Conservation (phyloP, 768 basidiomycete genomes). For the Lactarius deliciosus region DNA sequence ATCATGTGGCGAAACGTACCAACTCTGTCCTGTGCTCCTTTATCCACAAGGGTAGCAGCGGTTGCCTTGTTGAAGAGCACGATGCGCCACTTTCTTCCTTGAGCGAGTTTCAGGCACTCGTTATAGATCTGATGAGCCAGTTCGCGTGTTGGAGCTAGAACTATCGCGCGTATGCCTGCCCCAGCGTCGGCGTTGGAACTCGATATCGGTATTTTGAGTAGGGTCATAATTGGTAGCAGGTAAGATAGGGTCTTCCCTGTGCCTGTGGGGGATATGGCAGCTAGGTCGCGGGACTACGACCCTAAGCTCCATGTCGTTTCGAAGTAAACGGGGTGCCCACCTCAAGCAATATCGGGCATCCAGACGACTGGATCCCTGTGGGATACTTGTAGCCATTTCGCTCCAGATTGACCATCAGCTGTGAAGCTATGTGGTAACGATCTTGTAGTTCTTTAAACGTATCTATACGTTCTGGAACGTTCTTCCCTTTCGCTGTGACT, state of each 20-base stretch:
- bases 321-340: conserved; percentile 40
- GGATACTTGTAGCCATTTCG: conserved; percentile 62
- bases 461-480: conserved; percentile 59
- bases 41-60: conserved; percentile 75
- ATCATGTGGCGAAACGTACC: conserved; percentile 46
- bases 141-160: conserved; percentile 92
- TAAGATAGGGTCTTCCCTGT: conserved; percentile 97
- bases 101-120: conserved; percentile 79
- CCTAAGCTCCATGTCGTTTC: background rate
- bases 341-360: conserved; percentile 77
- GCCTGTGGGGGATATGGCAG: conserved; percentile 95
- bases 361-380: conserved; percentile 80
- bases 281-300: conserved; percentile 72
- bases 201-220: conserved; percentile 54
- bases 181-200: conserved; percentile 46
- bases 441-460: conserved; percentile 59
- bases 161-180: conserved; percentile 68
- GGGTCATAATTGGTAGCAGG: conserved; percentile 74
- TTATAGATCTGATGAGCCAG: conserved; percentile 95
- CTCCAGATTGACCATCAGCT: conserved; percentile 62
- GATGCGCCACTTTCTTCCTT: conserved; percentile 80
- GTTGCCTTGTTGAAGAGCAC: conserved; percentile 88
- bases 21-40: conserved; percentile 69
- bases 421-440: conserved; percentile 57
- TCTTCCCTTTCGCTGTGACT: conserved; percentile 71